Evolutionary conservation across 805 yeast species (phyloP), one percentile per base, ranked within the genome.

Genomic region (Lipomyces kockii): DNA sequence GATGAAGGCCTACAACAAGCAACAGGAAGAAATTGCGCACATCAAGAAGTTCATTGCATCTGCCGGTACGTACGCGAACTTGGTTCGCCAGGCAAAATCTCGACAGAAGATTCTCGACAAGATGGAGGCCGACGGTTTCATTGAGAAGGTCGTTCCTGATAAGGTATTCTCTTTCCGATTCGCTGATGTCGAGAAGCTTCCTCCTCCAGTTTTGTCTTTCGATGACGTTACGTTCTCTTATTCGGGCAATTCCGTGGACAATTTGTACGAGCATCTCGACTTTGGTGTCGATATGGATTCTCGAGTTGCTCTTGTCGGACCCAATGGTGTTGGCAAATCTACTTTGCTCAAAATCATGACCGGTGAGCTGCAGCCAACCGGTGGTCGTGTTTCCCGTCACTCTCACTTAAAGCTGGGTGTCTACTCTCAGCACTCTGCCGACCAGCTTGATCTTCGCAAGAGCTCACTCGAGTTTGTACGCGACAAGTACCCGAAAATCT

Each of bases 271-370:
- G 78, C 81, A 91, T 79, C 86, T 95, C 78, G 94, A 92, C 79
- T 95, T 95, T 75, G 99, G 99, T 89, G 93, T 95, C 68, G 99
- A 95, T 84, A 95, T 95, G 98, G 99, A 95, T 82, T 93, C 98
- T 53, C 90, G 99, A 84, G 88, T 94, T 78, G 98, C 99, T 55
- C 85, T 94, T 61, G 98, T 94, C 69, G 99, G 99, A 55, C 98
- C 98, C 78, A 94, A 94, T 80, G 99, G 99, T 91, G 94, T 94
- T 75, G 99, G 99, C 83, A 94, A 94, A 82, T 93, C 98, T 62
- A 94, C 99, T 22, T 83, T 94, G 78, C 87, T 95, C 79, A 95
- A 95, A 81, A 85, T 95, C 77, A 94, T 95, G 97, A 96, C 97
- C 75, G 99, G 99, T 81, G 89, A 87, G 75, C 85, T 94, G 77